These are phyloP conservation scores for Acmispon strigosus DNA, from an alignment of 306 rosid genomes.

Conservation along the genomic window DNA sequence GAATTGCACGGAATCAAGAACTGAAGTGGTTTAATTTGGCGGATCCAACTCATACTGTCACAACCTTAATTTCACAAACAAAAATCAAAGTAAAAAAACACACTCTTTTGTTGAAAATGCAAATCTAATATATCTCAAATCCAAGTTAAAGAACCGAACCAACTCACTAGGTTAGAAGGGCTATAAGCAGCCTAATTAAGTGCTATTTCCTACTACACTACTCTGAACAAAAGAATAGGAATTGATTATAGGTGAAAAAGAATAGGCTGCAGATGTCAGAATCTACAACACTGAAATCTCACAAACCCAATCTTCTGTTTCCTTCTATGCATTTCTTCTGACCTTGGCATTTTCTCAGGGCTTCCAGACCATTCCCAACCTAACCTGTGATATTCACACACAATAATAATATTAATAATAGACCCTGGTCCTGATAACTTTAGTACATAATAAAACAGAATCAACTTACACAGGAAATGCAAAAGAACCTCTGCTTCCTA, in stretches of 20 bases:
- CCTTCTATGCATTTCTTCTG: constrained; percentile 30
- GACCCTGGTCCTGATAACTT: not conserved
- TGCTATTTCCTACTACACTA: not conserved
- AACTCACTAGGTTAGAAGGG: not conserved
- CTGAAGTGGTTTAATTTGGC: no score
- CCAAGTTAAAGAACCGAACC: not conserved
- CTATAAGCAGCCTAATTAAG: not conserved
- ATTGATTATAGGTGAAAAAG: not conserved
- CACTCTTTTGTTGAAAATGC: not conserved
- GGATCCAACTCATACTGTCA: no score
- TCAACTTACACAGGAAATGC: constrained; percentile 65
- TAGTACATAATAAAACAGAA: not conserved
- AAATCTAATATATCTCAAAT: not conserved
- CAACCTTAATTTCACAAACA: no score
- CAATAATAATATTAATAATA: not conserved
- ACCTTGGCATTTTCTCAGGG: constrained; percentile 56
- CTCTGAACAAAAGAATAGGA: not conserved
- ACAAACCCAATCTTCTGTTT: constrained; percentile 39
- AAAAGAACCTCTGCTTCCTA: constrained; percentile 50
- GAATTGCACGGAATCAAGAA: no score
- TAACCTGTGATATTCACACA: constrained; percentile 38
- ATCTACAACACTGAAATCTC: constrained; percentile 51
- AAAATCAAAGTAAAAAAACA: not conserved
- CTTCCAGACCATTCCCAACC: constrained; percentile 58
- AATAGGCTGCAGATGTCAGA: constrained; percentile 17